Conservation (phyloP, 371 early-diverging fungal genomes). For the Mucor racemosus region DNA sequence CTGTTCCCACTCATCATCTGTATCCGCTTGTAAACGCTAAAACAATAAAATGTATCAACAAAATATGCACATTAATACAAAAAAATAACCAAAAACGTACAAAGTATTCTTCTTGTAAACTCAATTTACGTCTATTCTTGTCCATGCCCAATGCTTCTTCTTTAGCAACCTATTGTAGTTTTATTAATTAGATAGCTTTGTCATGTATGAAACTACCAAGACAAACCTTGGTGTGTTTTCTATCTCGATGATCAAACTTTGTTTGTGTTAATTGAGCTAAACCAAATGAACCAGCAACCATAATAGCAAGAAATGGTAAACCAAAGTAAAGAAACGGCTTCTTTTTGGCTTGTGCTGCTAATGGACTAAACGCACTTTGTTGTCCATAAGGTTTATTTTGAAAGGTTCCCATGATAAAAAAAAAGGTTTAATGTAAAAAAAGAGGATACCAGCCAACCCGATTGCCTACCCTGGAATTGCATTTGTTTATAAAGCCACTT, state of each 20-base stretch:
- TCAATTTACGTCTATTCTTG: conserved; percentile 56
- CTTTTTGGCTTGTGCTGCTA: conserved; percentile 42
- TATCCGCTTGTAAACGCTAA: conserved; percentile 56
- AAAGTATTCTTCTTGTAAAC: conserved; percentile 72
- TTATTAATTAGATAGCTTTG: not conserved
- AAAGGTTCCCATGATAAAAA: conserved; percentile 44
- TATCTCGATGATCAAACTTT: conserved; percentile 65
- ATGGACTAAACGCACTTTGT: conserved; percentile 31
- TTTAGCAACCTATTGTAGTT: conserved; percentile 55
- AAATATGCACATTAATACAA: not conserved
- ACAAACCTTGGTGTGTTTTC: conserved; percentile 39
- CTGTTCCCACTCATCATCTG: conserved; percentile 60
- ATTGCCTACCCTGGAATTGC: not conserved
- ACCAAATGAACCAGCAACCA: conserved; percentile 65
- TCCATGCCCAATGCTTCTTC: conserved; percentile 70
- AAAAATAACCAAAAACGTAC: conserved; percentile 27
- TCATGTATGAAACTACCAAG: not conserved
- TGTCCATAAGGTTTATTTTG: conserved; percentile 47
- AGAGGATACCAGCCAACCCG: too few species aligned
- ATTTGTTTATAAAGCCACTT: conserved; percentile 1
- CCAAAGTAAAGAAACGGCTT: conserved; percentile 67
- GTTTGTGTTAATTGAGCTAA: conserved; percentile 65
- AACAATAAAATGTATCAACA: not conserved
- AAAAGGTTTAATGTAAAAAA: too few species aligned
- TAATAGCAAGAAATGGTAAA: conserved; percentile 62